phyloP scores from a whole-genome alignment of 2,329 filamentous ascomycete genomes.

The Apiospora pterosperma region DNA sequence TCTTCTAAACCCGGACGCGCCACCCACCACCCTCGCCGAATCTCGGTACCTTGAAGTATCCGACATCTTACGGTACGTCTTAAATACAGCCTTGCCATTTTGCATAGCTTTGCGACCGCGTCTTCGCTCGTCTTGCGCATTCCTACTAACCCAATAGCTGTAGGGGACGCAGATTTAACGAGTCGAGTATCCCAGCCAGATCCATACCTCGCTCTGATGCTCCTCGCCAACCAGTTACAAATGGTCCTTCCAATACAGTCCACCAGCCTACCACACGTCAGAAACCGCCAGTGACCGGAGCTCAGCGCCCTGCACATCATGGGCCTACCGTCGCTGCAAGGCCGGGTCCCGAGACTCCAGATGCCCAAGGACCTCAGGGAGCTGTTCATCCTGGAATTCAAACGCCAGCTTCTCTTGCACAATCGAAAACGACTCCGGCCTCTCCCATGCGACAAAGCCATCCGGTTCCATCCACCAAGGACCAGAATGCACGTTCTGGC shows the following conservation, averaged over 20 bases:
- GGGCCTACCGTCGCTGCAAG: neutral
- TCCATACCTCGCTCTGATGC: slow-evolving; percentile 41
- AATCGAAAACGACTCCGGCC: neutral
- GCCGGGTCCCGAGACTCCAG: neutral
- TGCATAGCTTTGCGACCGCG: slow-evolving; percentile 12
- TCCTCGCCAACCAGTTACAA: slow-evolving; percentile 17
- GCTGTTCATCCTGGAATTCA: neutral
- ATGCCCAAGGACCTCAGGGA: neutral
- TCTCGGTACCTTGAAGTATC: slow-evolving; percentile 53
- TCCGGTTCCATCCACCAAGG: neutral
- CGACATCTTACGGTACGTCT: slow-evolving; percentile 58
- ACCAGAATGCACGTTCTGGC: neutral
- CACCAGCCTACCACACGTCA: slow-evolving; percentile 17
- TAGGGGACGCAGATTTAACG: slow-evolving; percentile 48
- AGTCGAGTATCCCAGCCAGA: slow-evolving; percentile 49
- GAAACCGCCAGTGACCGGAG: slow-evolving; percentile 23
- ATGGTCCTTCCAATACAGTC: slow-evolving; percentile 6
- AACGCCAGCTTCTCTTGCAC: neutral
- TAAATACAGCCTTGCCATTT: slow-evolving; percentile 16
- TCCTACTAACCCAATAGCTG: slow-evolving; percentile 18
- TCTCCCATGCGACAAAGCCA: neutral
- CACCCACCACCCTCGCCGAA: slow-evolving; percentile 48
- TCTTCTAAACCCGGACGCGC: slow-evolving; percentile 55
- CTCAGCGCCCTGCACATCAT: neutral
- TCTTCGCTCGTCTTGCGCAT: slow-evolving; percentile 4